phyloP scores from a whole-genome alignment of 2,329 filamentous ascomycete genomes.

The Cadophora gregata region DNA sequence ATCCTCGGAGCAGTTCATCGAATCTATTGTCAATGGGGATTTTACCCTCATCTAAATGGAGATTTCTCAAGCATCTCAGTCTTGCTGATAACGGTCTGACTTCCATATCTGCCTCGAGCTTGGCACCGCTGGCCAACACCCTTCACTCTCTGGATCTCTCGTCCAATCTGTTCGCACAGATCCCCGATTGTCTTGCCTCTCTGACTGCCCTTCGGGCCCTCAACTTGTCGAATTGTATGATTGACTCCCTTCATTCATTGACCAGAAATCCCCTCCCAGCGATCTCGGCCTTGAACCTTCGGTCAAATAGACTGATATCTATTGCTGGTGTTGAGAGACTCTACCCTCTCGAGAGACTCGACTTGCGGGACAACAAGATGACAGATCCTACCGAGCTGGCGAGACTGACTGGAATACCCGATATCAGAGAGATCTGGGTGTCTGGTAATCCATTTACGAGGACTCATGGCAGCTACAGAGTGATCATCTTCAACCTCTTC shows the following conservation, averaged over 20 bases:
- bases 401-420: conserved; percentile 85
- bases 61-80: conserved; percentile 90
- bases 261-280: conserved; percentile 86
- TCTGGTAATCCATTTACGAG: conserved; percentile 90
- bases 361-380: conserved; percentile 88
- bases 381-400: conserved; percentile 92
- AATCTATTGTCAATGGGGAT: conserved; percentile 76
- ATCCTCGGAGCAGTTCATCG: conserved; percentile 73
- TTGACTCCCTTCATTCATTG: conserved; percentile 88
- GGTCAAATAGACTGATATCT: conserved; percentile 84
- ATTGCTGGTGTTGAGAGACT: conserved; percentile 90
- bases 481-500: conserved; percentile 96
- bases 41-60: conserved; percentile 88
- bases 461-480: conserved; percentile 82
- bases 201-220: conserved; percentile 88
- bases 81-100: conserved; percentile 91
- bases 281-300: conserved; percentile 90
- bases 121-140: conserved; percentile 84
- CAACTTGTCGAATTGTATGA: conserved; percentile 97
- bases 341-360: conserved; percentile 85
- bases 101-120: conserved; percentile 74
- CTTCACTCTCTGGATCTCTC: conserved; percentile 93
- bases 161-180: conserved; percentile 89
- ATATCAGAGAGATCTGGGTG: conserved; percentile 92
- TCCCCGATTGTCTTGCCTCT: conserved; percentile 87